phyloP scores from a whole-genome alignment of 176 grass and related monocot genomes.

The Oropetium thomaeum region DNA sequence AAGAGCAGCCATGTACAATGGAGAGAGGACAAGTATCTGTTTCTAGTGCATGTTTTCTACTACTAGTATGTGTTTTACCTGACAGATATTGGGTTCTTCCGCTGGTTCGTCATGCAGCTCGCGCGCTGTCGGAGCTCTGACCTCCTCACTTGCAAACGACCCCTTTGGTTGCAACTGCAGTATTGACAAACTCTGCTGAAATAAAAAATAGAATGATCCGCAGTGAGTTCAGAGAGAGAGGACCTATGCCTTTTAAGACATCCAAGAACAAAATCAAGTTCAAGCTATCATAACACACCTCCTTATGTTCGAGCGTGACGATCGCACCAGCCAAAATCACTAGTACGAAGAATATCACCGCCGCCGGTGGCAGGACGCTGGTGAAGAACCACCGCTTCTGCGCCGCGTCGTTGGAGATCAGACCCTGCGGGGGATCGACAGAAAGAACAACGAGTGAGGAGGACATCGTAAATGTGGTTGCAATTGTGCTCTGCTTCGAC shows the following conservation, averaged over 20 bases:
- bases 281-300: slow-evolving; percentile 27
- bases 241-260: background rate
- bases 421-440: slow-evolving; percentile 36
- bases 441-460: slow-evolving; percentile 10
- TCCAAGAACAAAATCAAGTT: background rate
- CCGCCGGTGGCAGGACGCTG: slow-evolving; percentile 33
- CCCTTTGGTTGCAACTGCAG: slow-evolving; percentile 24
- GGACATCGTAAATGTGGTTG: slow-evolving; percentile 11
- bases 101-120: background rate
- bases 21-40: background rate
- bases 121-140: background rate
- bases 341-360: slow-evolving; percentile 40
- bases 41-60: background rate
- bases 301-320: slow-evolving; percentile 44
- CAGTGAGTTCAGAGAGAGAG: background rate
- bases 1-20: background rate
- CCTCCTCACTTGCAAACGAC: background rate
- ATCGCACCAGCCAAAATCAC: slow-evolving; percentile 42
- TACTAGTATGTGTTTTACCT: slow-evolving; percentile 6
- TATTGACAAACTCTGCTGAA: slow-evolving; percentile 32
- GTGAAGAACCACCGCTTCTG: slow-evolving; percentile 50
- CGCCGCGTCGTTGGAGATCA: slow-evolving; percentile 21
- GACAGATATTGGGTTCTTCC: slow-evolving; percentile 30
- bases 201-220: background rate
- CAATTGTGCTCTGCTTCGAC: background rate